These are phyloP conservation scores for Shiraia bambusicola DNA, from an alignment of 2,329 filamentous ascomycete species.

Conservation along the genomic window DNA sequence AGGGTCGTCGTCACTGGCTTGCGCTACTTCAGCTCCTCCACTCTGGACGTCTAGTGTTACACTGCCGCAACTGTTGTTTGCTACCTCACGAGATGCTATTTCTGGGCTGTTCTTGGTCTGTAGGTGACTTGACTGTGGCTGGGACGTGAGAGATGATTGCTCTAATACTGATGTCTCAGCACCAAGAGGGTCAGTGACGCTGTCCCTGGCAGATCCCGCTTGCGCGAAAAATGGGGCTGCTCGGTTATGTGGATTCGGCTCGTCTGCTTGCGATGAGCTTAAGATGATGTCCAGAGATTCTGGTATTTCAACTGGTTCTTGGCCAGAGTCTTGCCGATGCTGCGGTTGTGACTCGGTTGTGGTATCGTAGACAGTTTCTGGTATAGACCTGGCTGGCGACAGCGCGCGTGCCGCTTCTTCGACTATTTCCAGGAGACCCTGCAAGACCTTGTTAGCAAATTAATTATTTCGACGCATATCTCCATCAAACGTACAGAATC, in stretches of 20 bases:
- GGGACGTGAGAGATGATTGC: not conserved
- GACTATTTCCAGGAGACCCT: slow-evolving; percentile 17
- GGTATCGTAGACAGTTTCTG: slow-evolving; percentile 29
- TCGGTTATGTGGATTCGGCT: not conserved
- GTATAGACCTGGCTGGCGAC: slow-evolving; percentile 27
- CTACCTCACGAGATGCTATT: too few relatives aligned
- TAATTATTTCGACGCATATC: not conserved
- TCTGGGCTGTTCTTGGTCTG: too few relatives aligned
- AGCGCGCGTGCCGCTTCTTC: slow-evolving; percentile 12
- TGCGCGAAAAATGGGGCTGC: not conserved
- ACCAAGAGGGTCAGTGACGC: too few relatives aligned
- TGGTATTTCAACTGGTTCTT: slow-evolving; percentile 6
- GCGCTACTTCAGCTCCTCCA: too few relatives aligned
- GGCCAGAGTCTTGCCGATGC: slow-evolving; percentile 1
- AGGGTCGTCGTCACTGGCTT: not conserved
- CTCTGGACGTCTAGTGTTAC: too few relatives aligned
- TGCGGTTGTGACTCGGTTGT: slow-evolving; percentile 20
- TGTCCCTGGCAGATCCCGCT: too few relatives aligned
- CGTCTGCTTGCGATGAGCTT: slow-evolving; percentile 2
- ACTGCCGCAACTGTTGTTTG: too few relatives aligned
- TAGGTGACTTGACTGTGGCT: too few relatives aligned
- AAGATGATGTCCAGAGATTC: slow-evolving; percentile 8
- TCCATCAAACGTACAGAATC: slow-evolving; percentile 11
- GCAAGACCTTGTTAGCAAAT: slow-evolving; percentile 8
- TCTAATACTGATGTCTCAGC: not conserved